phyloP scores from a whole-genome alignment of 108 stramenopile species.

The Nannochloropsis salina region DNA sequence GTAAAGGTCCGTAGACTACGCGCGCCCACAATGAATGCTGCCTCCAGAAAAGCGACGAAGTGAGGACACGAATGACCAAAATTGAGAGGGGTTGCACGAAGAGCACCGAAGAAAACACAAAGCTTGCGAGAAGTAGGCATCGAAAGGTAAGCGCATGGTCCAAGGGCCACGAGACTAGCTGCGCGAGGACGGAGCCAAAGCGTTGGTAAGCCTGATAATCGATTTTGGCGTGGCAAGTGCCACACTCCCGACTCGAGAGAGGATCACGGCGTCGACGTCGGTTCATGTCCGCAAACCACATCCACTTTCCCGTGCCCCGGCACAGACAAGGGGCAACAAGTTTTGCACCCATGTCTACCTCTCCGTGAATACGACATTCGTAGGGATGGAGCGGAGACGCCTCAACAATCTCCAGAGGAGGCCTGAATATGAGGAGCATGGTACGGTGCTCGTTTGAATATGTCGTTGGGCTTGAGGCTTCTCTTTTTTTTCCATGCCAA shows the following conservation, averaged over 20 bases:
- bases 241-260: not conserved
- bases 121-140: not conserved
- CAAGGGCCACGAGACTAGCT: not conserved
- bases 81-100: not conserved
- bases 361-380: not conserved
- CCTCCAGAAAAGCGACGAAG: not conserved
- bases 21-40: not conserved
- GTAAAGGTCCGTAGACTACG: conserved; percentile 5
- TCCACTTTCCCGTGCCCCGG: not conserved
- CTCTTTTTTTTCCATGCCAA: no score
- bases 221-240: not conserved
- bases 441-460: no score
- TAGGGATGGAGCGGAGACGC: not conserved
- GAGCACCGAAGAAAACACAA: not conserved
- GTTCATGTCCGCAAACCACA: conserved; percentile 17
- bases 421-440: not conserved
- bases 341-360: not conserved
- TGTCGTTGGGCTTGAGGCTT: no score
- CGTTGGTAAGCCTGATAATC: conserved; percentile 17
- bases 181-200: not conserved
- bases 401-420: not conserved
- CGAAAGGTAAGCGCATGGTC: not conserved
- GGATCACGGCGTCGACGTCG: not conserved
- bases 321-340: conserved; percentile 12
- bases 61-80: not conserved